Evolutionary conservation across 2,329 filamentous ascomycete species (phyloP).

Genomic region (Phaeosphaeria sp.): DNA sequence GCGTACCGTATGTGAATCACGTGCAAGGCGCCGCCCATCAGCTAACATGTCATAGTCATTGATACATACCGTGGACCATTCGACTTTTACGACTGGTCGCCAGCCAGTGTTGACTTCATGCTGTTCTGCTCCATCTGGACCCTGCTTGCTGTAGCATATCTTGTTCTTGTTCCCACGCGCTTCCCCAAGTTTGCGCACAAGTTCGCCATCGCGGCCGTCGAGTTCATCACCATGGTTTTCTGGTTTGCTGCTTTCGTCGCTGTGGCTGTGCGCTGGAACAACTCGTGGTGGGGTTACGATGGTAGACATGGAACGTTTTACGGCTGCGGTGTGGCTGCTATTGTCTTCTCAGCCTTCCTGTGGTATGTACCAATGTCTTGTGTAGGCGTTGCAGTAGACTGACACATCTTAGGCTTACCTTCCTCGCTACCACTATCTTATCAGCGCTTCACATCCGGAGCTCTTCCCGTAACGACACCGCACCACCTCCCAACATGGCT

Average conservation of each 20-base stretch:
- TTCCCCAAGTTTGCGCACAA: slow-evolving; percentile 67
- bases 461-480: slow-evolving; percentile 42
- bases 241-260: slow-evolving; percentile 91
- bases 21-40: neutral
- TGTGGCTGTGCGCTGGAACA: slow-evolving; percentile 69
- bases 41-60: slow-evolving; percentile 49
- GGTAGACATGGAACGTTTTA: slow-evolving; percentile 56
- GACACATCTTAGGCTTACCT: slow-evolving; percentile 54
- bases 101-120: slow-evolving; percentile 73
- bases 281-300: slow-evolving; percentile 57
- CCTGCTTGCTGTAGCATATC: slow-evolving; percentile 70
- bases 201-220: slow-evolving; percentile 70
- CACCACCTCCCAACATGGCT: slow-evolving; percentile 46
- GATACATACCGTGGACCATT: slow-evolving; percentile 54
- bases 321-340: slow-evolving; percentile 65
- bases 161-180: slow-evolving; percentile 72
- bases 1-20: slow-evolving; percentile 68
- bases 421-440: slow-evolving; percentile 58
- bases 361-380: slow-evolving; percentile 57
- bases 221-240: slow-evolving; percentile 80
- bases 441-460: slow-evolving; percentile 56
- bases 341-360: slow-evolving; percentile 72
- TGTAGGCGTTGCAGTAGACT: slow-evolving; percentile 4
- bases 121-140: slow-evolving; percentile 83
- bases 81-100: slow-evolving; percentile 55